Conservation (phyloP, 1,284 basidiomycete species). For the Sporisorium graminicola region DNA sequence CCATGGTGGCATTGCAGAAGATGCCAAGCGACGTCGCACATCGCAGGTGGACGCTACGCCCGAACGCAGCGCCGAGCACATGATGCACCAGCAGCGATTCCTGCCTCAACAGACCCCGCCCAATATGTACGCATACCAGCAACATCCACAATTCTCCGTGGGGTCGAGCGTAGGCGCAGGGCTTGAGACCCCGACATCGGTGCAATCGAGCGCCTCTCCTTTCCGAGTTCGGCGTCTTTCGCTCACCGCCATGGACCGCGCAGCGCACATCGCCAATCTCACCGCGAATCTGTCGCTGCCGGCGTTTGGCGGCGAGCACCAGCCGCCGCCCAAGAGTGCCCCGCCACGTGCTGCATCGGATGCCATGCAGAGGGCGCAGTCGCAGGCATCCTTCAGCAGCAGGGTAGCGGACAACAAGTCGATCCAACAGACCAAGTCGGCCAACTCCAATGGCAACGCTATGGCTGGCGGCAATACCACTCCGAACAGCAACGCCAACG, state of each 20-base stretch:
- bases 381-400: conserved; percentile 17
- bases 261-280: conserved; percentile 50
- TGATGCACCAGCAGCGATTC: conserved; percentile 33
- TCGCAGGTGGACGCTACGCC: conserved; percentile 41
- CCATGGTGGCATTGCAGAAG: conserved; percentile 31
- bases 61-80: conserved; percentile 32
- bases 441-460: conserved; percentile 2
- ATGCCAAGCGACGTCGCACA: conserved; percentile 57
- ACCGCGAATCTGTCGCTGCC: conserved; percentile 53
- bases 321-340: conserved; percentile 48
- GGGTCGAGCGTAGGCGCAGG: conserved; percentile 45
- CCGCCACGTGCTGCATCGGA: conserved; percentile 44
- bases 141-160: conserved; percentile 47
- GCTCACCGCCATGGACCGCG: conserved; percentile 37
- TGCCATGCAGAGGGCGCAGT: conserved; percentile 54
- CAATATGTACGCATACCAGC: conserved; percentile 49
- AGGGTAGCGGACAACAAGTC: conserved; percentile 9
- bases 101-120: conserved; percentile 55
- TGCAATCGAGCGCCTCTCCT: conserved; percentile 43
- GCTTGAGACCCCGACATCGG: conserved; percentile 48
- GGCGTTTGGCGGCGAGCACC: conserved; percentile 22
- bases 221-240: conserved; percentile 40
- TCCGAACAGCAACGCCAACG: conserved; percentile 37
- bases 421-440: no score
- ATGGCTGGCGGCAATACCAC: conserved; percentile 15